Base-by-base conservation (phyloP, 2,329 filamentous ascomycete genomes). In the Passalora sequoiae region DNA sequence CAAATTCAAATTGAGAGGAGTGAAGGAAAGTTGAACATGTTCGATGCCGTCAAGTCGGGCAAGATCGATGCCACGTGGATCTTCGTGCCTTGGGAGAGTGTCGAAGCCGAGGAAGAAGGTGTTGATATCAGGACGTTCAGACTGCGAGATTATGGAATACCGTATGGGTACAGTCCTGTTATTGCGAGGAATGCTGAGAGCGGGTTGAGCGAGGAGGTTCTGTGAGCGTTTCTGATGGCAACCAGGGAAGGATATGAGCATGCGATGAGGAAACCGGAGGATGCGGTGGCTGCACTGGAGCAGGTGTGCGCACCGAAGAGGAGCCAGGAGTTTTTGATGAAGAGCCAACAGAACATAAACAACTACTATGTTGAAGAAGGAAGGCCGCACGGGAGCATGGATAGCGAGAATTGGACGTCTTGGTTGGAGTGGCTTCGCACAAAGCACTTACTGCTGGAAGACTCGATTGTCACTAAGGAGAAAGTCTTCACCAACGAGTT, bases 1-100 rank as follows among this genome's bases (percentile, higher is more conserved):
- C 42, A 39, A 2, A 45, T 63, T 31, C 40, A 54, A 31, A 55
- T 62, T 17, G 51, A 57, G 25, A 45, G 47, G 12, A 42, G 35
- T 46, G 35, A 56, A 20, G 55, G 58, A 29, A 63, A 62, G 49
- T 43, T 62, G 38, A 50, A 49, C 30, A 49, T 63, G 17, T 63
- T 60, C 21, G 56, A 60, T 5, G 50, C 53, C 9, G 40, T 59
- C 12, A 57, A 57, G 39, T 37, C 48, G 12, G 60, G 60, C 1
- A 33, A 47, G n/a, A 39, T 62, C 3, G 60, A 63, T 44, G 59
- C 59, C 1, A 63, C 60, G 1, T 63, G 60, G 60, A 49, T 61
- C 29, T 62, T 63, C 40, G 28, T 62, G 32, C 60, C 60, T 9
- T 63, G 60, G 60, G 60, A 63, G 37, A 59, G 60, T 2, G 53